Evolutionary conservation across 768 basidiomycete genomes (phyloP), one percentile per base, ranked within the genome.

Genomic region (Leccinum variicolor): DNA sequence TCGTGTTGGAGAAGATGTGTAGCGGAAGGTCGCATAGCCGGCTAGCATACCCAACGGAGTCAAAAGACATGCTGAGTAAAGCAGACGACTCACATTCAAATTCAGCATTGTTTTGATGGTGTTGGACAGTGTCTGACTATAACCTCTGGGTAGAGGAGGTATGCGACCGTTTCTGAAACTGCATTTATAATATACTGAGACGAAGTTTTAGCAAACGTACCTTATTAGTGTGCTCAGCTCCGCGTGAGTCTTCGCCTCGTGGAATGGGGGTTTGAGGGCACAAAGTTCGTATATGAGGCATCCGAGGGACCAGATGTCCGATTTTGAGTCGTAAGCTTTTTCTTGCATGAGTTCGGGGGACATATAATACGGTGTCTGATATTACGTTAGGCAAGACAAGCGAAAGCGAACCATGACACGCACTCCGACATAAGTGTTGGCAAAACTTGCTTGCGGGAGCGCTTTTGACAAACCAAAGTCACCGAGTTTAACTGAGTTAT

Each of bases 281-380:
- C 96, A 98, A 39, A 98, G 83, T 74, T 98, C 97, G 72, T 92
- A 98, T 25, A 98, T 92, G 29, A 98, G 81, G 74, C 97, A 99
- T 1, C 97, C 97, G 28, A 98, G 80, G 4, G 93, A 95, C 97
- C 97, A 99, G 50, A 99, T 98, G 68, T 99, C 97, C 0, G 92
- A 94, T 75, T 98, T 99, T 7, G 92, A 89, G 75, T 98, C 97
- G 74, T 99, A 99, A 3, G 92, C 85, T 70, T 92, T 94, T 70
- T 98, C 96, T 76, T 92, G 92, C 84, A 98, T 93, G 33, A 98
- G 81, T 72, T 99, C 96, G 0, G 97, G 97, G 1, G 94, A 97
- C 97, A 99, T 98, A 77, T 99, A 98, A 70, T 98, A 95, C 3
- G 97, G 97, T 3, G 97, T 99, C 94, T 98, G 65, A n/a, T 15